These are phyloP conservation scores for Eucalyptus polyanthemos DNA, from an alignment of 345 rosid species.

Conservation along the genomic window DNA sequence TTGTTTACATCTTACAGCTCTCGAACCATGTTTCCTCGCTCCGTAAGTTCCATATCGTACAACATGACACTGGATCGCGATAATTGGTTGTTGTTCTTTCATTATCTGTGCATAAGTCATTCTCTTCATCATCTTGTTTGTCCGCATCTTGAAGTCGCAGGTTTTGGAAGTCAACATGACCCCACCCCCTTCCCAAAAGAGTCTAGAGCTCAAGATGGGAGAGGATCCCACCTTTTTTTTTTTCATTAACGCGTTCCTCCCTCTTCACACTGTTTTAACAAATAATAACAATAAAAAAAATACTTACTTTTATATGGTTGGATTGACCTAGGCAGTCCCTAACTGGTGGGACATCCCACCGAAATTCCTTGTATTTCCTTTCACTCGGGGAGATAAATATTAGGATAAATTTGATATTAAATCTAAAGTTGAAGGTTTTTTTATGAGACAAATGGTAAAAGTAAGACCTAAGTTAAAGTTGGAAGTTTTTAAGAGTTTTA, in stretches of 20 bases:
- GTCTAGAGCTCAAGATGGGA: not conserved
- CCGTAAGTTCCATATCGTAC: not conserved
- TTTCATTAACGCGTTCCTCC: not conserved
- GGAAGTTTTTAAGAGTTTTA: not conserved
- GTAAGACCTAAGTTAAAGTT: too few relatives aligned
- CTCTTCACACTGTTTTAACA: not conserved
- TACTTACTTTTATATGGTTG: not conserved
- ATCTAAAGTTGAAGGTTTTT: too few relatives aligned
- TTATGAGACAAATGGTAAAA: too few relatives aligned
- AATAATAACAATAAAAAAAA: not conserved
- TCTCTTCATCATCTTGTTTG: not conserved
- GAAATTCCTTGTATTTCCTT: accelerated
- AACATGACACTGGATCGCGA: not conserved
- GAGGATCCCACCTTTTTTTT: not conserved
- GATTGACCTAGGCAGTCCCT: too few relatives aligned
- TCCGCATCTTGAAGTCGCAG: not conserved
- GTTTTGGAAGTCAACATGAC: not conserved
- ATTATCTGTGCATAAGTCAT: not conserved
- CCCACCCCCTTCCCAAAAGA: not conserved
- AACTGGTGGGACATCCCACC: too few relatives aligned
- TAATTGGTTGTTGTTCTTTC: not conserved
- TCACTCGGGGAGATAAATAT: too few relatives aligned
- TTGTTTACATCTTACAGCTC: not conserved
- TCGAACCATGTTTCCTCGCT: not conserved
- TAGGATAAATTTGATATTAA: too few relatives aligned